Evolutionary conservation across 331 rosid genomes (phyloP), one percentile per base, ranked within the genome.

Genomic region (Prunus yedoensis): DNA sequence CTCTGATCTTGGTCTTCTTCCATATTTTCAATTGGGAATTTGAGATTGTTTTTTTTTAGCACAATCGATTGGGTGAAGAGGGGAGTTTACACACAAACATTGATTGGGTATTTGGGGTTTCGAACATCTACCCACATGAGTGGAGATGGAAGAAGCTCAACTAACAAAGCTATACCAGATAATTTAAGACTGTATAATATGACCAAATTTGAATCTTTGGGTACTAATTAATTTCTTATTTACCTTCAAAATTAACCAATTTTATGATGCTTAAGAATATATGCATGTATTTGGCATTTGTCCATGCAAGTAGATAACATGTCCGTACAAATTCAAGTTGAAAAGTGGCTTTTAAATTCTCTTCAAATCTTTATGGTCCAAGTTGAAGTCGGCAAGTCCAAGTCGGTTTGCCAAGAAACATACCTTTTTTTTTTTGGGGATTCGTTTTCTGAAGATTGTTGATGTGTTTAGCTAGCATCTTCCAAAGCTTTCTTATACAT

Each of bases 31-130:
- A 60, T 16, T 15, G 28, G 53, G 46, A 50, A 13, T 11, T 47
- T 47, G 13, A 1, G 52, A 47, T 11, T 8, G 52, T 38, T 6
- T 38, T 4, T 35, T 35, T 23, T 1, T 23, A 8, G 7, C n/a
- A 38, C 2, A 38, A 38, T 0, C 0, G 43, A 38, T 6, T 7
- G 43, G 43, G 9, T 35, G 38, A 35, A 9, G 41, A 35, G 41
- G 41, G 41, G 41, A 35, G 41, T 35, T 6, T 35, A 35, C 43
- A 38, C 43, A 38, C 9, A 25, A 38, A 38, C 6, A 38, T 5
- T 35, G 2, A 35, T 35, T 6, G 41, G 9, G 0, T 5, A 32
- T 0, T 1, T 32, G 38, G 30, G 0, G 7, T 32, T 32, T 32
- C 38, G 7, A 32, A 32, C 38, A 7, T 35, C 8, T 35, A 1